These are phyloP conservation scores for Jacaranda copaia DNA, from an alignment of 257 asterid species.

Conservation along the genomic window DNA sequence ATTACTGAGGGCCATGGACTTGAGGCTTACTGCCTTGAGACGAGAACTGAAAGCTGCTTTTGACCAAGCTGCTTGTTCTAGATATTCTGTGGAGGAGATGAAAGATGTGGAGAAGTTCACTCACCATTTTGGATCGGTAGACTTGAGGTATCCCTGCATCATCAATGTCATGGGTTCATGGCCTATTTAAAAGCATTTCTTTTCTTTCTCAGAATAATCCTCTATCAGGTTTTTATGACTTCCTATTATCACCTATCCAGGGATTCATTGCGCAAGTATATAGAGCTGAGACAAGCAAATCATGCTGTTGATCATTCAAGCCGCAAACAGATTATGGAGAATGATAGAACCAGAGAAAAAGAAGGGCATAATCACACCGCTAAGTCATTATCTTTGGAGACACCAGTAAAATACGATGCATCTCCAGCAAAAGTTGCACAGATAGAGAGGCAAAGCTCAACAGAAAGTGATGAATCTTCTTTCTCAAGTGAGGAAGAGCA, in stretches of 20 bases:
- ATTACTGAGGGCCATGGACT: slow-evolving; percentile 62
- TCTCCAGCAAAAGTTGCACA: slow-evolving; percentile 78
- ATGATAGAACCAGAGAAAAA: slow-evolving; percentile 26
- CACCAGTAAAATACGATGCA: slow-evolving; percentile 56
- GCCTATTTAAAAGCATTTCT: neutral
- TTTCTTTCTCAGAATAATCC: neutral
- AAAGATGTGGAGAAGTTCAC: slow-evolving; percentile 52
- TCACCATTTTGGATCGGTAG: slow-evolving; percentile 60
- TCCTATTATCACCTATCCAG: slow-evolving; percentile 36
- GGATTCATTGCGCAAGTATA: slow-evolving; percentile 52
- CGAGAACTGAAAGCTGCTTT: slow-evolving; percentile 55
- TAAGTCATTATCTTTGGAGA: slow-evolving; percentile 38
- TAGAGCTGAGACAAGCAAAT: slow-evolving; percentile 39
- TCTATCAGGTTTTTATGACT: neutral
- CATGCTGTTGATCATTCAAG: slow-evolving; percentile 23
- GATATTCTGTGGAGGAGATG: slow-evolving; percentile 52
- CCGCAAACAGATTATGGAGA: slow-evolving; percentile 27
- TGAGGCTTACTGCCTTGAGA: slow-evolving; percentile 59
- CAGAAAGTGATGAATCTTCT: slow-evolving; percentile 59
- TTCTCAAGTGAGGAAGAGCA: slow-evolving; percentile 61
- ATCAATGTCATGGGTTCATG: slow-evolving; percentile 22
- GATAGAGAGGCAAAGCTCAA: slow-evolving; percentile 66
- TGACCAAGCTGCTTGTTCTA: slow-evolving; percentile 48
- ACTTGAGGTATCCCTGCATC: slow-evolving; percentile 52
- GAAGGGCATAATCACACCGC: slow-evolving; percentile 36